A percentile compares a stretch with the other conserved stretches of the same genome.
These are phyloP conservation scores for Chrysanthemum seticuspe DNA, from an alignment of 129 eudicot genomes.

Conservation along the genomic window DNA sequence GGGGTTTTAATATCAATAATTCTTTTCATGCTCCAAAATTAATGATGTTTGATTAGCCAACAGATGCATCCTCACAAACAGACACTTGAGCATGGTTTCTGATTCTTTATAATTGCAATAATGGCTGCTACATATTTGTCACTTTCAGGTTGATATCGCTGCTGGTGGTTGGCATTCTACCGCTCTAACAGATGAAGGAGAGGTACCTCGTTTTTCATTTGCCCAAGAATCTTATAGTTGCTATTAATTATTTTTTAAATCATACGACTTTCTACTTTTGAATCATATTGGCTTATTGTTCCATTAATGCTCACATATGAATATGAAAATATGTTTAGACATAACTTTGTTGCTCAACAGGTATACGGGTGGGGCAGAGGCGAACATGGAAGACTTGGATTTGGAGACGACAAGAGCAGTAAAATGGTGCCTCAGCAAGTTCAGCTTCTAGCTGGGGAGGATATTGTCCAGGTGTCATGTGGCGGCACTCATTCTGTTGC, in stretches of 20 bases:
- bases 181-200: slow-evolving; percentile 91
- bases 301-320: neutral
- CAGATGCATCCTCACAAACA: no score
- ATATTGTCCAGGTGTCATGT: slow-evolving; percentile 94
- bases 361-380: slow-evolving; percentile 99
- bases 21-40: no score
- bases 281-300: neutral
- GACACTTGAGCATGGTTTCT: no score
- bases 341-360: slow-evolving; percentile 31
- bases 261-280: neutral
- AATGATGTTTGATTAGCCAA: no score
- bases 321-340: neutral
- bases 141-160: slow-evolving; percentile 85
- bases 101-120: no score
- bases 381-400: slow-evolving; percentile 98
- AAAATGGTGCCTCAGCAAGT: slow-evolving; percentile 98
- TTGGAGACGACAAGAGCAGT: slow-evolving; percentile 99
- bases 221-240: neutral
- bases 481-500: slow-evolving; percentile 99
- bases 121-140: slow-evolving; percentile 1
- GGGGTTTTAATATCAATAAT: no score
- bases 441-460: slow-evolving; percentile 88
- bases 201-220: slow-evolving; percentile 48
- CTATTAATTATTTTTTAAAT: neutral
- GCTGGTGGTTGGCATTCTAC: slow-evolving; percentile 99